These are phyloP conservation scores for Fusarium penzigii DNA, from an alignment of 2,329 filamentous ascomycete genomes.

Conservation along the genomic window DNA sequence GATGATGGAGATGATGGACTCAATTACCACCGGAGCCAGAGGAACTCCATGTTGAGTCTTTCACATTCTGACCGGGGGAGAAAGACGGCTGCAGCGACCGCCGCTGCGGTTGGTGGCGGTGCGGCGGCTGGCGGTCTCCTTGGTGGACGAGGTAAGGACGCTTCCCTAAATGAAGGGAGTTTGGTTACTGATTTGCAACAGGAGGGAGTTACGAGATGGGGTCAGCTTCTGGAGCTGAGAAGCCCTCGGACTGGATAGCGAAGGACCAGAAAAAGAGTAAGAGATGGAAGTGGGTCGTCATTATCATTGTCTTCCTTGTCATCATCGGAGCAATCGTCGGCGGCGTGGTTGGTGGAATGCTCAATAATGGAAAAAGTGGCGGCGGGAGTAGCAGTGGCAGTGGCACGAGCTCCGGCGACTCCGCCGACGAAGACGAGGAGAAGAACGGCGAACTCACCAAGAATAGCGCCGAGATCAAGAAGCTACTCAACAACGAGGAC, in stretches of 20 bases:
- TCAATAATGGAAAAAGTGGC: constrained; percentile 45
- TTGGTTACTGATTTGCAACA: constrained; percentile 11
- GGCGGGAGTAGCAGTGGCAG: constrained; percentile 10
- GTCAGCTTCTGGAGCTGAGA: constrained; percentile 49
- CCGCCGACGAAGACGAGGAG: constrained; percentile 59
- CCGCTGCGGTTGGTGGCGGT: constrained; percentile 47
- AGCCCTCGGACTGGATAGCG: constrained; percentile 63
- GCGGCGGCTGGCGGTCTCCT: constrained; percentile 43
- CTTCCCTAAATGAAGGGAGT: not conserved
- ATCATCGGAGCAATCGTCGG: constrained; percentile 72
- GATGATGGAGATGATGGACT: constrained; percentile 90
- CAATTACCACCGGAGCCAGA: constrained; percentile 49
- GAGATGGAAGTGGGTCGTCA: constrained; percentile 71
- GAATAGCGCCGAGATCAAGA: constrained; percentile 77
- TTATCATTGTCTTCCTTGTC: constrained; percentile 62
- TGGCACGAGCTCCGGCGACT: constrained; percentile 38
- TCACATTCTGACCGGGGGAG: constrained; percentile 43
- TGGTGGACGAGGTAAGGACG: constrained; percentile 29
- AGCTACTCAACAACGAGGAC: constrained; percentile 74
- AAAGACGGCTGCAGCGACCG: constrained; percentile 32
- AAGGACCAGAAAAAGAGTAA: constrained; percentile 61
- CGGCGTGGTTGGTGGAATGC: constrained; percentile 71
- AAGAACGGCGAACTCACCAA: constrained; percentile 71
- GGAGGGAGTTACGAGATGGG: constrained; percentile 35
- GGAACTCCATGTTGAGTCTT: constrained; percentile 62